Evolutionary conservation across 768 basidiomycete genomes (phyloP).

Genomic region (Exsudoporus frostii): DNA sequence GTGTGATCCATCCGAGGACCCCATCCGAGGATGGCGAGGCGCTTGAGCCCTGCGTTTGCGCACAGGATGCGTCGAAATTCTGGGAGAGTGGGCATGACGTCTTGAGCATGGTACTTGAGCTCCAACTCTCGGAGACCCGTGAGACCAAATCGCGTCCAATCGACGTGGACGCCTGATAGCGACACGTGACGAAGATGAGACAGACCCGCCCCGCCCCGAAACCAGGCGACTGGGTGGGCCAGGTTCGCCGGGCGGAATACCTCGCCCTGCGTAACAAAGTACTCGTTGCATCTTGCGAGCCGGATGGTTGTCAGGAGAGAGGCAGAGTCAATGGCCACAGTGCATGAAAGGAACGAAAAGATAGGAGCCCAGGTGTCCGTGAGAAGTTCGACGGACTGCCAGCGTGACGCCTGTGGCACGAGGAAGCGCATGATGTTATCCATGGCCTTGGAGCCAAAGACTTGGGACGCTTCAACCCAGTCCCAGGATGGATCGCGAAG

Average conservation of each 20-base stretch:
- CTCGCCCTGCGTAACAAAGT: constrained; percentile 44
- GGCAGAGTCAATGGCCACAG: constrained; percentile 31
- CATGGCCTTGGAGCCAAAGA: constrained; percentile 44
- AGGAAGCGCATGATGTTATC: constrained; percentile 43
- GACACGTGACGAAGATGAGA: constrained; percentile 39
- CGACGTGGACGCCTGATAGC: constrained; percentile 55
- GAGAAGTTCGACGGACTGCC: constrained; percentile 48
- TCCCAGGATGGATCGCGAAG: constrained; percentile 57
- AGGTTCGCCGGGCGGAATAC: constrained; percentile 43
- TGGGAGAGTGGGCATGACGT: constrained; percentile 51
- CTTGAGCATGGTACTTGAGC: constrained; percentile 53
- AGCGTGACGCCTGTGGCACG: constrained; percentile 43
- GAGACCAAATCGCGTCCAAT: constrained; percentile 46
- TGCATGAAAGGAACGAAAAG: constrained; percentile 46
- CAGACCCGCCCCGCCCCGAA: constrained; percentile 33
- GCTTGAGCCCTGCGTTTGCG: constrained; percentile 37
- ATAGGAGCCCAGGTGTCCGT: constrained; percentile 62
- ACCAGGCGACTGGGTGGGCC: constrained; percentile 40
- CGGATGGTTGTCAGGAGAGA: constrained; percentile 41
- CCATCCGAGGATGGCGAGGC: constrained; percentile 51
- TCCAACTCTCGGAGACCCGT: constrained; percentile 45
- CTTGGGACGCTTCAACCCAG: constrained; percentile 46
- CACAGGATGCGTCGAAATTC: constrained; percentile 45
- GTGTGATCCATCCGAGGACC: constrained; percentile 38
- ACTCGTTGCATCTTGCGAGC: constrained; percentile 57